A percentile compares a stretch with the other conserved stretches of the same genome.
Evolutionary conservation across 352 stramenopile species (phyloP).

Genomic region (Nothophytophthora sp.): DNA sequence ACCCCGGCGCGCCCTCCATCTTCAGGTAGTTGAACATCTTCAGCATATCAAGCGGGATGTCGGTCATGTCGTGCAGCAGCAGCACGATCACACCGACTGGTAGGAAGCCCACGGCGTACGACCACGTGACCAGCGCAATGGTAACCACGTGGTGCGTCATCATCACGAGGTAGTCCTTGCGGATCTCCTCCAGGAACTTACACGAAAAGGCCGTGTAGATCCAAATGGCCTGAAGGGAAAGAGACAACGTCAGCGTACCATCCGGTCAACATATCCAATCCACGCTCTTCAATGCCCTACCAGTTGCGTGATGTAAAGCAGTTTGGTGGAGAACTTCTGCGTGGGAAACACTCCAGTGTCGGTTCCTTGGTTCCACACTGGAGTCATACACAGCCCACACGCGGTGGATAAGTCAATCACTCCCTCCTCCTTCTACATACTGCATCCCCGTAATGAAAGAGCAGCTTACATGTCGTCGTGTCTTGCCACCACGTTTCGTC

Average conservation of each 20-base stretch:
- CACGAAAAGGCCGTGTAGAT: conserved; percentile 90
- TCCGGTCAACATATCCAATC: neutral
- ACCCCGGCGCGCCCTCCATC: conserved; percentile 64
- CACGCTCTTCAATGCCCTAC: conserved; percentile 25
- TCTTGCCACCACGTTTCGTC: conserved; percentile 89
- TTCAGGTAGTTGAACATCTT: conserved; percentile 93
- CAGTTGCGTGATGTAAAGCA: conserved; percentile 84
- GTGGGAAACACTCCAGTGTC: conserved; percentile 70
- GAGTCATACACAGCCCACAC: neutral
- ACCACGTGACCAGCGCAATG: conserved; percentile 85
- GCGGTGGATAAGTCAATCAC: neutral
- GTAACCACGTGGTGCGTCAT: conserved; percentile 90
- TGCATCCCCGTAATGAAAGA: neutral
- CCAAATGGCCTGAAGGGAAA: conserved; percentile 68
- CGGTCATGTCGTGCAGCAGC: conserved; percentile 85
- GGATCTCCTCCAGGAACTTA: conserved; percentile 88
- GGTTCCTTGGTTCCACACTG: conserved; percentile 82
- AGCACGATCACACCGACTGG: conserved; percentile 85
- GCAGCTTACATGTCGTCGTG: conserved; percentile 66
- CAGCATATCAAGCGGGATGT: conserved; percentile 87
- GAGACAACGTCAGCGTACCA: neutral
- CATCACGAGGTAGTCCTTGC: conserved; percentile 91
- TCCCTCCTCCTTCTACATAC: neutral
- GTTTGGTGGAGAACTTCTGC: conserved; percentile 82
- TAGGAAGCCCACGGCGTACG: conserved; percentile 79